A percentile compares a stretch with the other conserved stretches of the same genome.
These are phyloP conservation scores for Cytospora piceicola DNA, from an alignment of 2,329 filamentous ascomycete species.

Conservation along the genomic window DNA sequence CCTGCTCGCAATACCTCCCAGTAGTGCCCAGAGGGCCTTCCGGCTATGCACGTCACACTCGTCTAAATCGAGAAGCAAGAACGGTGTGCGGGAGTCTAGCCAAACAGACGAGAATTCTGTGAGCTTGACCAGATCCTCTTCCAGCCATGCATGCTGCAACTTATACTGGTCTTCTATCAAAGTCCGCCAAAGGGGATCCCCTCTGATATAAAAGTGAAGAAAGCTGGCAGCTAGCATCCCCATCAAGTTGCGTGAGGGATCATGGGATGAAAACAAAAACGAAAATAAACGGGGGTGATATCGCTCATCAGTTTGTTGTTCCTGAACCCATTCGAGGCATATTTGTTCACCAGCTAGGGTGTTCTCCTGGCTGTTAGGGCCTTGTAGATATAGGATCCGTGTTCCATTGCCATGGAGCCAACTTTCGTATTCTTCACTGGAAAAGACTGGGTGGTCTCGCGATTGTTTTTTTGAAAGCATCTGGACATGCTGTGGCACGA, in stretches of 20 bases:
- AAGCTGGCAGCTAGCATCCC: not conserved
- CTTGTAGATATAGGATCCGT: not conserved
- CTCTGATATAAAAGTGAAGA: not conserved
- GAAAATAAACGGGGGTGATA: not conserved
- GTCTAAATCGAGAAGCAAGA: not conserved
- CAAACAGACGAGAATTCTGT: not conserved
- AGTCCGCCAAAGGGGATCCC: not conserved
- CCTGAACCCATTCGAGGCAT: not conserved
- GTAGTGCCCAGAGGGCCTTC: not conserved
- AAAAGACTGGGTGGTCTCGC: too few species aligned
- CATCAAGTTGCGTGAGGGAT: not conserved
- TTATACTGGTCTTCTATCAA: not conserved
- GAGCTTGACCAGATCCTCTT: not conserved
- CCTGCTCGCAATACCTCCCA: not conserved
- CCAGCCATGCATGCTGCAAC: not conserved
- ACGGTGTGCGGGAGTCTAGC: not conserved
- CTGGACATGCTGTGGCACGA: not conserved
- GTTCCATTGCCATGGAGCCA: not conserved
- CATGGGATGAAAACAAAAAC: not conserved
- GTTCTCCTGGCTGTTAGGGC: not conserved
- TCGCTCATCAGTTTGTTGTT: not conserved
- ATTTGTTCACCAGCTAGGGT: not conserved
- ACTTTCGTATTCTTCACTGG: not conserved
- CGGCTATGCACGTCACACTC: not conserved
- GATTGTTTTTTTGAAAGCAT: not conserved